These are phyloP conservation scores for Kurtzmaniella quercitrusa DNA, from an alignment of 1,139 yeast species.

Conservation along the genomic window DNA sequence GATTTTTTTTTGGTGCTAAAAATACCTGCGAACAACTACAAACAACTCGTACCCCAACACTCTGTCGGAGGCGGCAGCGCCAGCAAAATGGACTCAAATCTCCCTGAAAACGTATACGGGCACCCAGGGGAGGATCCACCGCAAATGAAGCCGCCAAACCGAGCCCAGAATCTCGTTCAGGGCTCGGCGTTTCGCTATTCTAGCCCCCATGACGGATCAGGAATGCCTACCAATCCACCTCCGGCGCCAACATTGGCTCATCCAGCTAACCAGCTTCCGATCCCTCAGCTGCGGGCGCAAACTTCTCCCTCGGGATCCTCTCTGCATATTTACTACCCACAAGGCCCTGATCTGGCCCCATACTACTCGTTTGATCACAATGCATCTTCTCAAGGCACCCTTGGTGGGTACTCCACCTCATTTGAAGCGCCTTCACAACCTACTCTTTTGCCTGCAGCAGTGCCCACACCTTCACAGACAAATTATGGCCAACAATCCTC, in stretches of 20 bases:
- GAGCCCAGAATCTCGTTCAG: background rate
- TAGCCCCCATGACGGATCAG: background rate
- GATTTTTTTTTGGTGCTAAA: background rate
- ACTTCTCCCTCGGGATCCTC: background rate
- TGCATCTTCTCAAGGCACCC: background rate
- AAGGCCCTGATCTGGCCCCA: background rate
- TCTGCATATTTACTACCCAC: constrained; percentile 1
- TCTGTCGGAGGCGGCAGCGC: constrained; percentile 1
- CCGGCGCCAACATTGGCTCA: constrained; percentile 6
- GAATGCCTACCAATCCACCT: constrained; percentile 10
- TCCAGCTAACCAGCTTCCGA: constrained; percentile 5
- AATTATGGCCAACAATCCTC: background rate
- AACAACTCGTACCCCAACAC: background rate
- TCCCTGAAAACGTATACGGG: background rate
- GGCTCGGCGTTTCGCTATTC: background rate
- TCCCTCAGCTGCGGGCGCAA: background rate
- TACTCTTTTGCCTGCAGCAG: background rate
- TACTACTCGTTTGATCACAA: background rate
- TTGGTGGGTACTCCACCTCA: background rate
- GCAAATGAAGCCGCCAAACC: background rate
- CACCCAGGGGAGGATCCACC: background rate
- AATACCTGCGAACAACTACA: background rate
- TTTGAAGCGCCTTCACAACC: background rate
- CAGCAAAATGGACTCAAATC: background rate
- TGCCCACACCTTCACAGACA: background rate